Conservation (phyloP, 352 stramenopile species). For the Phytophthora idaei region DNA sequence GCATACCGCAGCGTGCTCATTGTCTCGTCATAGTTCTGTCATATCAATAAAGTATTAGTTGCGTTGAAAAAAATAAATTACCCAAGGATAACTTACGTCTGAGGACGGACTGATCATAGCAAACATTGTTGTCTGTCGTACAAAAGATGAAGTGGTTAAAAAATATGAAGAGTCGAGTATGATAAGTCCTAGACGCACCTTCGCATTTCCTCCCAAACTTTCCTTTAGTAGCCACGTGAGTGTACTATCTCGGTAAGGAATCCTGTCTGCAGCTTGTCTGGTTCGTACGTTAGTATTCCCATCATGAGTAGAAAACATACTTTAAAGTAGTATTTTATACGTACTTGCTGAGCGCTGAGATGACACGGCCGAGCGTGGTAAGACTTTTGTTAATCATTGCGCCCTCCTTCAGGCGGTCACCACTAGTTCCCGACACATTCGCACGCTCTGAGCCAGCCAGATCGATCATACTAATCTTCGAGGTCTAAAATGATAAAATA, state of each 20-base stretch:
- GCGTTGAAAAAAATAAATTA: not conserved
- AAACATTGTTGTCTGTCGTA: constrained; percentile 83
- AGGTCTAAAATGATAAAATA: constrained; percentile 44
- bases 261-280: constrained; percentile 58
- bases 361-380: constrained; percentile 89
- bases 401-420: constrained; percentile 90
- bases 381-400: constrained; percentile 94
- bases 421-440: constrained; percentile 80
- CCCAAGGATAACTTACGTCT: constrained; percentile 41
- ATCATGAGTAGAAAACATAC: not conserved
- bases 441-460: constrained; percentile 83
- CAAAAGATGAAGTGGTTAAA: not conserved
- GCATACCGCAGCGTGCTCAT: constrained; percentile 88
- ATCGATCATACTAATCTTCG: constrained; percentile 90
- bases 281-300: not conserved
- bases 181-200: constrained; percentile 32
- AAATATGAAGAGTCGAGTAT: not conserved
- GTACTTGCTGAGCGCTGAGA: constrained; percentile 83
- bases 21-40: constrained; percentile 83
- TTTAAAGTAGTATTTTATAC: constrained; percentile 1
- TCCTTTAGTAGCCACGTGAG: constrained; percentile 90
- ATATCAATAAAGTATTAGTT: not conserved
- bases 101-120: constrained; percentile 81
- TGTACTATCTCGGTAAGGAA: constrained; percentile 87
- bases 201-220: constrained; percentile 82